A percentile compares a stretch with the other conserved stretches of the same genome.
Evolutionary conservation across 306 rosid species (phyloP).

Genomic region (Luffa aegyptiaca): DNA sequence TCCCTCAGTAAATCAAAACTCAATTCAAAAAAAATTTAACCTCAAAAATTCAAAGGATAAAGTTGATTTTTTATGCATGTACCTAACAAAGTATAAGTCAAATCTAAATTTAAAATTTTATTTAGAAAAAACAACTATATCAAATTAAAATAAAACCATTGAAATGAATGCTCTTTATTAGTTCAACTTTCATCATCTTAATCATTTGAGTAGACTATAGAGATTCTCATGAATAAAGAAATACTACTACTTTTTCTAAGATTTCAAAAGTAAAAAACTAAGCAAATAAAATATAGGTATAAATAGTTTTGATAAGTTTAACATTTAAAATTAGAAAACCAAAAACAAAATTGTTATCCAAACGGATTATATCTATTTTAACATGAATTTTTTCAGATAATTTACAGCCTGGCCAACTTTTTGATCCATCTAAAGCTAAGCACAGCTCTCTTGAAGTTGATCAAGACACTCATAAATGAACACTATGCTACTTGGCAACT

Average conservation of each 20-base stretch:
- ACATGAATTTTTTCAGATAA: neutral
- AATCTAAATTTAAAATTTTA: too few relatives aligned
- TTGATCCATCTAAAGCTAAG: neutral
- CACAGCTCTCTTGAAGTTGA: neutral
- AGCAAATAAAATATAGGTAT: neutral
- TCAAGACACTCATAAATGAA: neutral
- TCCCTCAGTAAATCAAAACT: too few relatives aligned
- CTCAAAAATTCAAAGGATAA: too few relatives aligned
- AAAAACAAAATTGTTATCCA: neutral
- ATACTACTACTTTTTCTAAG: neutral
- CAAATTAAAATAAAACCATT: neutral
- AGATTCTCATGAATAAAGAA: neutral
- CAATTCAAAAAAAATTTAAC: too few relatives aligned
- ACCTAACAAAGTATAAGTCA: too few relatives aligned
- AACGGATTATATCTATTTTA: neutral
- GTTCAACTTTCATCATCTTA: neutral
- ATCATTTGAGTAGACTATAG: neutral
- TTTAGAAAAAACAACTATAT: too few relatives aligned
- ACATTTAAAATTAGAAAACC: neutral
- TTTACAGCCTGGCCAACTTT: neutral
- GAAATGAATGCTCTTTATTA: too few relatives aligned
- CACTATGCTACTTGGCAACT: neutral
- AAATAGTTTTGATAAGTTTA: neutral
- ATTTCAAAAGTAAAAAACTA: neutral
- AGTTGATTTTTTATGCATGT: too few relatives aligned